These are phyloP conservation scores for Russula vinacea DNA, from an alignment of 768 basidiomycete species.

Conservation along the genomic window DNA sequence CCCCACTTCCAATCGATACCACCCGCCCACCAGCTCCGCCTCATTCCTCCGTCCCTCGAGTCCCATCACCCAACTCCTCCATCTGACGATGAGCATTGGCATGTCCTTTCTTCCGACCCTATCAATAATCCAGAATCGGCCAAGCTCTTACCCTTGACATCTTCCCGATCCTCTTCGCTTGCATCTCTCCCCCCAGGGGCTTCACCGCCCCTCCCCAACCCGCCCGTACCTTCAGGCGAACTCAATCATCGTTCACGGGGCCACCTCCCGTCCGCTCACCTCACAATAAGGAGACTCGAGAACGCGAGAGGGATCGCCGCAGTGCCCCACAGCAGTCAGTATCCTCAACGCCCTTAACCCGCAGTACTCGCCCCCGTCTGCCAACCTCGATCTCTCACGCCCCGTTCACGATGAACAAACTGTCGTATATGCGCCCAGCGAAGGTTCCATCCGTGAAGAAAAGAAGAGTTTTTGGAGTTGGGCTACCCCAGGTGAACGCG, in stretches of 20 bases:
- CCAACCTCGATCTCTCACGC: constrained; percentile 27
- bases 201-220: constrained; percentile 41
- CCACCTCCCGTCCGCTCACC: constrained; percentile 13
- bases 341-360: constrained; percentile 66
- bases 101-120: constrained; percentile 36
- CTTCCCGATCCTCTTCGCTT: constrained; percentile 52
- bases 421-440: constrained; percentile 26
- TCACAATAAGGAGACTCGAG: constrained; percentile 31
- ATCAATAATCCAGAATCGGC: constrained; percentile 30
- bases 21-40: constrained; percentile 23
- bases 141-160: constrained; percentile 31
- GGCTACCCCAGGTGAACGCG: constrained; percentile 35
- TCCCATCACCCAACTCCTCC: constrained; percentile 35
- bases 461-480: constrained; percentile 54
- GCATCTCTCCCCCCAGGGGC: constrained; percentile 47
- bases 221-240: constrained; percentile 20
- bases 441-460: constrained; percentile 36
- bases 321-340: constrained; percentile 43
- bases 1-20: constrained; percentile 4
- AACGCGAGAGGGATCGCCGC: constrained; percentile 35
- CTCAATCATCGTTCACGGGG: constrained; percentile 17
- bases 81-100: constrained; percentile 48
- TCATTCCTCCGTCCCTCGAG: constrained; percentile 18
- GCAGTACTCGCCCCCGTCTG: constrained; percentile 34
- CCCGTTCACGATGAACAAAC: constrained; percentile 38